Conservation (phyloP, 768 basidiomycete species). For the Suillus placidus region DNA sequence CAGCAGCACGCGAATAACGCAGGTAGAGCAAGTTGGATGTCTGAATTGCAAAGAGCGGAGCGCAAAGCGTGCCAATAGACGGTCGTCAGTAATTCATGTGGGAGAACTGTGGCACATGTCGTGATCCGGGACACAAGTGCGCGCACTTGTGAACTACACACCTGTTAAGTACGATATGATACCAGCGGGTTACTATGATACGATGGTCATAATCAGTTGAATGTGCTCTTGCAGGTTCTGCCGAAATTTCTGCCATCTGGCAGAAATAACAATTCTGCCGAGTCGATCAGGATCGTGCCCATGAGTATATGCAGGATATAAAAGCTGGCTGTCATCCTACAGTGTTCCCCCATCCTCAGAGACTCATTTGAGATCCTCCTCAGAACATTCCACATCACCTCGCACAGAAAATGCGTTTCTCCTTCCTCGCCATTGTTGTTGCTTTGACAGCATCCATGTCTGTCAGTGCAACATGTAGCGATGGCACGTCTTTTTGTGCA, state of each 20-base stretch:
- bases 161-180: no score
- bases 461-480: neutral
- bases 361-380: neutral
- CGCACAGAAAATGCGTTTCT: neutral
- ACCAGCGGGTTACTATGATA: no score
- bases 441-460: neutral
- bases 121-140: no score
- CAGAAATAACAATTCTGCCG: neutral
- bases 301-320: neutral
- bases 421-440: neutral
- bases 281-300: neutral
- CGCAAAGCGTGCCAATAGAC: no score
- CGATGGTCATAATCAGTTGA: no score
- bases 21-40: no score
- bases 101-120: no score
- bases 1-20: no score
- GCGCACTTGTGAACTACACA: no score
- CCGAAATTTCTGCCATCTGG: neutral
- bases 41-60: no score
- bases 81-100: no score
- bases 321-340: neutral
- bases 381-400: neutral
- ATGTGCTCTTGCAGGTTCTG: neutral
- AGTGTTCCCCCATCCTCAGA: neutral
- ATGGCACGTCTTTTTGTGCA: neutral